Conservation (phyloP, 1,284 basidiomycete genomes). For the Heterobasidion annosum region DNA sequence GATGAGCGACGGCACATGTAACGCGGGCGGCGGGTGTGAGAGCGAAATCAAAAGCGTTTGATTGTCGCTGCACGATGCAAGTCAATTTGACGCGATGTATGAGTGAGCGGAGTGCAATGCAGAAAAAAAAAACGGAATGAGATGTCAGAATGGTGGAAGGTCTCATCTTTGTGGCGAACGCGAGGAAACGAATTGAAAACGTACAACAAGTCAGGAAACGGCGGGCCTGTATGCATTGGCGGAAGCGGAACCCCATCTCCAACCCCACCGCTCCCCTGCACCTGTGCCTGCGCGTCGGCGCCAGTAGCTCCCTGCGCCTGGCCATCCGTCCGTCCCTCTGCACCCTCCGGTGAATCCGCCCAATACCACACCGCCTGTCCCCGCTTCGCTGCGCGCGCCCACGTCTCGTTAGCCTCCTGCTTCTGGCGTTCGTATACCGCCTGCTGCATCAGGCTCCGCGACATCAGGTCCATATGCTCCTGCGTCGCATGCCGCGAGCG, state of each 20-base stretch:
- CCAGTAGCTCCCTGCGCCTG: conserved; percentile 2
- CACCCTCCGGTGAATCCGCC: background rate
- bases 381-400: conserved; percentile 19
- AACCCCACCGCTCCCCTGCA: conserved; percentile 8
- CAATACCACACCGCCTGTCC: conserved; percentile 3
- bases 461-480: conserved; percentile 54
- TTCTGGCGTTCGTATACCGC: conserved; percentile 29
- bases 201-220: conserved; percentile 8
- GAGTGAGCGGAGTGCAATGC: background rate
- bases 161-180: background rate
- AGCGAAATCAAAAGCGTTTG: conserved; percentile 16
- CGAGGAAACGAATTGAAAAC: background rate
- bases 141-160: background rate
- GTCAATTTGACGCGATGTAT: background rate
- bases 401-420: conserved; percentile 33
- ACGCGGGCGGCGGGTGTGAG: conserved; percentile 13
- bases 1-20: conserved; percentile 13
- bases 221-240: conserved; percentile 6
- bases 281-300: background rate
- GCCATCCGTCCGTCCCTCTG: background rate
- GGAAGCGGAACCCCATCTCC: background rate
- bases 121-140: background rate
- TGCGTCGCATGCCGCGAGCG: conserved; percentile 41
- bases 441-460: conserved; percentile 41
- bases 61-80: conserved; percentile 6